These are phyloP conservation scores for Calonectria crousiana DNA, from an alignment of 2,329 filamentous ascomycete species.

Conservation along the genomic window DNA sequence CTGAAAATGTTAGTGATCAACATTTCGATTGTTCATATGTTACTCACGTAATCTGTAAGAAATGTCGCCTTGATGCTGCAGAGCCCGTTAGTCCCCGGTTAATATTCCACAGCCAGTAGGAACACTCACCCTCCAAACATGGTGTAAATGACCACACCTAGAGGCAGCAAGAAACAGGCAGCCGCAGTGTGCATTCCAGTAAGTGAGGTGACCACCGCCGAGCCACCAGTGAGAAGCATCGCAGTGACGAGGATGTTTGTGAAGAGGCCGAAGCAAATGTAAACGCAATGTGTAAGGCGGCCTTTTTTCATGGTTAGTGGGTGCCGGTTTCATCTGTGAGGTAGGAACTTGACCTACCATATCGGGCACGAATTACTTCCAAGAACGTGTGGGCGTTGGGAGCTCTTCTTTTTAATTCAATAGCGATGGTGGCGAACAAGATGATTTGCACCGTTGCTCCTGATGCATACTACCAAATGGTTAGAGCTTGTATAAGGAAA, in stretches of 20 bases:
- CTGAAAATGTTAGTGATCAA: background rate
- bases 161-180: background rate
- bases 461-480: background rate
- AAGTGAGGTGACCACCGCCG: background rate
- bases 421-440: conserved; percentile 88
- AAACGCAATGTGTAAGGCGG: background rate
- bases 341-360: conserved; percentile 71
- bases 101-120: too few relatives aligned
- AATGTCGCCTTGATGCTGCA: background rate
- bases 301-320: background rate
- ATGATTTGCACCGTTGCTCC: conserved; percentile 64
- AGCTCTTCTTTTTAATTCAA: conserved; percentile 86
- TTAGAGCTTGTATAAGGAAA: background rate
- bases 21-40: too few relatives aligned
- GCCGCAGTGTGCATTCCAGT: background rate
- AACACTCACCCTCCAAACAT: background rate
- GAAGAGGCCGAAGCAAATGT: background rate
- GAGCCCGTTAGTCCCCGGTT: background rate
- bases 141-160: background rate
- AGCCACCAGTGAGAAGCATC: conserved; percentile 1
- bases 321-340: too few relatives aligned
- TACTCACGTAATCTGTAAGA: background rate
- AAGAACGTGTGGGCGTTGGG: conserved; percentile 89
- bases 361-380: conserved; percentile 84
- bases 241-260: background rate